phyloP scores from a whole-genome alignment of 2,329 filamentous ascomycete species.

The Thermomyces lanuginosus region DNA sequence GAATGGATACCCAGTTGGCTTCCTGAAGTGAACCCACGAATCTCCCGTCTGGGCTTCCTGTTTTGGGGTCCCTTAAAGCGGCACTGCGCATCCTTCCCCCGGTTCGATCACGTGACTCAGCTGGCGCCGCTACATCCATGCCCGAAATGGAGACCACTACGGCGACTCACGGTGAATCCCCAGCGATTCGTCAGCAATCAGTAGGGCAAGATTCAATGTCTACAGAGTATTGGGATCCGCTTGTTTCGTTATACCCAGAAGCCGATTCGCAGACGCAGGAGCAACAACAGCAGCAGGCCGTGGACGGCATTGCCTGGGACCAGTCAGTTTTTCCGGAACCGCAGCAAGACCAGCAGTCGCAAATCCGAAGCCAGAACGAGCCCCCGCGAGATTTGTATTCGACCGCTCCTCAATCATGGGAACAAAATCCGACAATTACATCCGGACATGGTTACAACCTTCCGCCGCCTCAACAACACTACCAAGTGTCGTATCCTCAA shows the following conservation, averaged over 20 bases:
- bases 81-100: no score
- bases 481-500: slow-evolving; percentile 17
- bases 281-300: slow-evolving; percentile 10
- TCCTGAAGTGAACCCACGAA: no score
- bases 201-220: slow-evolving; percentile 14
- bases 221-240: slow-evolving; percentile 22
- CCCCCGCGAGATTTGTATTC: slow-evolving; percentile 18
- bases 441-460: slow-evolving; percentile 14
- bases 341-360: slow-evolving; percentile 11
- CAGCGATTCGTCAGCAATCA: slow-evolving; percentile 11
- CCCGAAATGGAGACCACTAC: no score
- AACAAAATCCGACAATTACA: slow-evolving; percentile 12
- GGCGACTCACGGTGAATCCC: slow-evolving; percentile 5
- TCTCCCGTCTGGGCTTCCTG: no score
- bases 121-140: not conserved
- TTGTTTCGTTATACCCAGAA: slow-evolving; percentile 18
- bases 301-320: slow-evolving; percentile 7
- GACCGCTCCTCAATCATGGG: slow-evolving; percentile 18
- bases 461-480: slow-evolving; percentile 16
- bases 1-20: no score
- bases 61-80: no score
- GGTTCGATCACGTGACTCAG: slow-evolving; percentile 4
- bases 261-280: slow-evolving; percentile 14
- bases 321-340: slow-evolving; percentile 9
- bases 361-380: slow-evolving; percentile 10